Base-by-base conservation (phyloP, 352 stramenopile species). In the Phytophthora cryptogea region DNA sequence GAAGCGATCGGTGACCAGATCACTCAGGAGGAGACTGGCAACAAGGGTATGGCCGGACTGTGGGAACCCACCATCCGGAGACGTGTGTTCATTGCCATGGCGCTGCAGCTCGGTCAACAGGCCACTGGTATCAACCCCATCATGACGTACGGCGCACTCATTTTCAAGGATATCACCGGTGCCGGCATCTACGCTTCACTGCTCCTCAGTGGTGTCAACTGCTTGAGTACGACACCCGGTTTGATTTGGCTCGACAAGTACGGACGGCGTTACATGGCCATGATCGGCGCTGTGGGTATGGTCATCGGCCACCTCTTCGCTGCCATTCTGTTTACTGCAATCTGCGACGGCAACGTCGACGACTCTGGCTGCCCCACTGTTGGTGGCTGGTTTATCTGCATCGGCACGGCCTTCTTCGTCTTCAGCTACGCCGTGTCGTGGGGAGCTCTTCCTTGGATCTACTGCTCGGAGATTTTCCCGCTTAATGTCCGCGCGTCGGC, bases 401-500 rank as follows among this genome's bases (percentile, higher is more conserved):
- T 76, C n/a, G 69, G 62, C 2, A 74, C 60, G 8, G 54, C 45
- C 0, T 66, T 83, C 47, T 78, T 78, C 57, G 68, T 78, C 13
- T 72, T 72, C 53, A 72, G 59, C 59, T 72, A 68, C 56, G 53
- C 64, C 11, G 49, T 63, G 3, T 72, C 58, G 14, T 72, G 64
- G 64, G 64, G 58, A 16, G 57, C 78, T 6, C 32, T 83, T 31
- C 39, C 69, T 8, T 88, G 78, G 78, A 72, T 88, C 32, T 83
- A 85, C 59, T 77, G 72, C 8, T 63, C 70, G 14, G 77, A 87
- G 69, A 69, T 80, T 26, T 86, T 85, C 61, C 71, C 75, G 2
- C 61, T 80, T 17, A 75, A 70, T 30, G 70, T 84, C 4, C 72
- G 78, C 2, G 73, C 73, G 31, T 76, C 70, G 26, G 75, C 70